Conservation (phyloP, 2,329 filamentous ascomycete genomes). For the Phoma herbarum region DNA sequence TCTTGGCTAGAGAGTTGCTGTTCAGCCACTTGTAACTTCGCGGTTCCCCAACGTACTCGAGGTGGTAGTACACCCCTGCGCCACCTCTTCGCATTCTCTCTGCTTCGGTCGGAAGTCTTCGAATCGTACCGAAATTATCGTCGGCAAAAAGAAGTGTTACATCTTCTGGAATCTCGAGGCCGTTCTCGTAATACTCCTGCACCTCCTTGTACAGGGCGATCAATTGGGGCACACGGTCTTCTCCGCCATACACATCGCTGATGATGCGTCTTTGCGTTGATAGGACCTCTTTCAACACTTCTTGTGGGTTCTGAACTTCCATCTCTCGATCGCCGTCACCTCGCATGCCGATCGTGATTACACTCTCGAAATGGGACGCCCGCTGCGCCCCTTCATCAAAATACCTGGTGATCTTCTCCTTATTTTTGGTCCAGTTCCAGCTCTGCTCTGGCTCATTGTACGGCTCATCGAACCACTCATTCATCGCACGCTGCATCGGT, state of each 20-base stretch:
- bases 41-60: slow-evolving; percentile 8
- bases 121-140: background rate
- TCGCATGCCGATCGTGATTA: background rate
- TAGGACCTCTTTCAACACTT: background rate
- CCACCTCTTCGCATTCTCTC: background rate
- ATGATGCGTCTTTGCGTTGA: background rate
- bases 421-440: background rate
- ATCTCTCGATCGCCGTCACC: background rate
- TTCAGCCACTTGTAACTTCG: slow-evolving; percentile 15
- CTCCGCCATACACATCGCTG: background rate
- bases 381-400: background rate
- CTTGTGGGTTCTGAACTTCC: background rate
- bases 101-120: background rate
- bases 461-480: background rate
- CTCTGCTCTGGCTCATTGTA: background rate
- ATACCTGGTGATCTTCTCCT: background rate
- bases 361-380: background rate
- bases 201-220: background rate
- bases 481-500: background rate
- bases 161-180: background rate
- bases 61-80: slow-evolving; percentile 7
- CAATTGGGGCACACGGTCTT: background rate
- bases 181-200: background rate
- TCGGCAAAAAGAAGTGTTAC: background rate
- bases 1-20: slow-evolving; percentile 6